These are phyloP conservation scores for Schwanniomyces polymorphus DNA, from an alignment of 805 yeast species.

Conservation along the genomic window DNA sequence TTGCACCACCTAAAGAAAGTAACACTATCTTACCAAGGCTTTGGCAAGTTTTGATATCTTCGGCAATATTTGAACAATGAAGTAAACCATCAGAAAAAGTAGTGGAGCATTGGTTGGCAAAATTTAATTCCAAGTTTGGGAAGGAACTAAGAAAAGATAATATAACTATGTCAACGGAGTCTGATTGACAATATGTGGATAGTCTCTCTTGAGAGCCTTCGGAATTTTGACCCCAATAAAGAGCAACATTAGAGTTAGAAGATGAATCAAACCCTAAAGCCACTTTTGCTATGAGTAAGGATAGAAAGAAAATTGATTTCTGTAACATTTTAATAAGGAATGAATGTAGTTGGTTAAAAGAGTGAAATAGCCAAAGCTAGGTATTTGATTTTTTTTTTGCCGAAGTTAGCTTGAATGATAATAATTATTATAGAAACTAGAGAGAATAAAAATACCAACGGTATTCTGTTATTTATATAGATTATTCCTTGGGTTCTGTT, in stretches of 20 bases:
- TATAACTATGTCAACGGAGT: slow-evolving; percentile 66
- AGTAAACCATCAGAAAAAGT: slow-evolving; percentile 40
- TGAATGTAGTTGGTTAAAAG: background rate
- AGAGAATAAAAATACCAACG: background rate
- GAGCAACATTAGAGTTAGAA: slow-evolving; percentile 54
- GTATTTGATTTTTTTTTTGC: too few relatives aligned
- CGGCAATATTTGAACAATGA: slow-evolving; percentile 37
- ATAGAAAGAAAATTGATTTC: background rate
- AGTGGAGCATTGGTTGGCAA: slow-evolving; percentile 19
- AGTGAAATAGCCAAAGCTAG: too few relatives aligned
- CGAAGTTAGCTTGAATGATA: background rate
- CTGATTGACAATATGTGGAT: slow-evolving; percentile 56
- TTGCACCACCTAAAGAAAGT: slow-evolving; percentile 58
- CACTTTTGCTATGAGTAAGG: background rate
- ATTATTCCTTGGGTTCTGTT: background rate
- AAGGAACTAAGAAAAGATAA: slow-evolving; percentile 67
- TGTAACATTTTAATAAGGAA: background rate
- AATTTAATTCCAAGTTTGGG: slow-evolving; percentile 33
- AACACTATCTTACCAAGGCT: slow-evolving; percentile 68
- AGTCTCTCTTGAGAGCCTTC: slow-evolving; percentile 19
- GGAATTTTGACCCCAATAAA: slow-evolving; percentile 80
- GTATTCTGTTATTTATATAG: background rate
- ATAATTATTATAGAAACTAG: background rate
- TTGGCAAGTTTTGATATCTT: slow-evolving; percentile 75
- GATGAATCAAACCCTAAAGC: slow-evolving; percentile 3